A percentile compares a stretch with the other conserved stretches of the same genome.
These are phyloP conservation scores for Patellifolia procumbens DNA, from an alignment of 179 eudicot genomes.

Conservation along the genomic window DNA sequence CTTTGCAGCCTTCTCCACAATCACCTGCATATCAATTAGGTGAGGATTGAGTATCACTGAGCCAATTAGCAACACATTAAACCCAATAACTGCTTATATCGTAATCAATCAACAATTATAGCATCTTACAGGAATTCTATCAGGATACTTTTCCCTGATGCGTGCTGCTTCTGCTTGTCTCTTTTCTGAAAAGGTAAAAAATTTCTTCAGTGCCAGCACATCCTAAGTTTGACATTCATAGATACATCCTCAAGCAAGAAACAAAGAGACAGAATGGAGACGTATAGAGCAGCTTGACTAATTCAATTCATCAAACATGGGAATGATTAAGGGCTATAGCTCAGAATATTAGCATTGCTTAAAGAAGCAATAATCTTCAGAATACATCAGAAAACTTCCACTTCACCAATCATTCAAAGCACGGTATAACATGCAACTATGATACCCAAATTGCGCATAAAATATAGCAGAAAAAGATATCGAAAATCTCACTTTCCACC, in stretches of 20 bases:
- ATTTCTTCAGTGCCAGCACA: background rate
- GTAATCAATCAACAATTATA: background rate
- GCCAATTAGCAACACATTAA: too few relatives aligned
- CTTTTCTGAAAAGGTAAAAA: constrained; percentile 26
- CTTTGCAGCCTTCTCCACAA: constrained; percentile 69
- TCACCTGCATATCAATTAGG: constrained; percentile 41
- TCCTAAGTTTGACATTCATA: constrained; percentile 1
- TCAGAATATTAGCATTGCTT: background rate
- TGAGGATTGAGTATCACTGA: background rate
- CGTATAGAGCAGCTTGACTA: constrained; percentile 6
- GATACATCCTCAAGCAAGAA: background rate
- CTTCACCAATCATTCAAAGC: background rate
- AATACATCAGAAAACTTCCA: constrained; percentile 2
- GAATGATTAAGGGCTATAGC: background rate
- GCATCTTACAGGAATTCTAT: constrained; percentile 40
- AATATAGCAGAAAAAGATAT: background rate
- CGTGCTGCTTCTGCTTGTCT: constrained; percentile 40
- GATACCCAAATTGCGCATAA: background rate
- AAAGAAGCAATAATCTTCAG: background rate
- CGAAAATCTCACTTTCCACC: background rate
- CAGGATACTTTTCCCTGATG: constrained; percentile 40
- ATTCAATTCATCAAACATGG: constrained; percentile 9
- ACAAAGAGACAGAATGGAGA: constrained; percentile 3
- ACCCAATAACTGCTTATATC: background rate
- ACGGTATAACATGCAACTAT: background rate